Conservation (phyloP, 331 rosid genomes). For the Acacia pycnantha region DNA sequence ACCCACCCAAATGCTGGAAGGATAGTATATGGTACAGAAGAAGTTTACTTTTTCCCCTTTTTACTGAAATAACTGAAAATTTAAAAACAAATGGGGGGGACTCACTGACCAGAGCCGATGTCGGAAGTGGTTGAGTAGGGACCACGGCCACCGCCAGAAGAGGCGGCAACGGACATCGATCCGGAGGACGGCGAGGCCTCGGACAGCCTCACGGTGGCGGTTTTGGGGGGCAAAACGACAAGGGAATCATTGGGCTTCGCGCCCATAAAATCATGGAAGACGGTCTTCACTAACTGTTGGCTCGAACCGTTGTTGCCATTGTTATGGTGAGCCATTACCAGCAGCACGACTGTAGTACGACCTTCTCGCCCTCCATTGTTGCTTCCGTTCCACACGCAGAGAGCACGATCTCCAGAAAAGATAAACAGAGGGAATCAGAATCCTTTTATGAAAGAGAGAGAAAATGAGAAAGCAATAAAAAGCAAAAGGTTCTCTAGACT, state of each 20-base stretch:
- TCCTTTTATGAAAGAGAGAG: slow-evolving; percentile 25
- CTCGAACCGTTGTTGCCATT: slow-evolving; percentile 23
- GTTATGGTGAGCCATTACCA: slow-evolving; percentile 59
- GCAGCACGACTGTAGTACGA: slow-evolving; percentile 45
- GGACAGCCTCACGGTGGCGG: slow-evolving; percentile 51
- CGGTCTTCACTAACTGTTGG: slow-evolving; percentile 45
- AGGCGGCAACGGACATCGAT: slow-evolving; percentile 55
- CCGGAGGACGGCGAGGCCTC: slow-evolving; percentile 49
- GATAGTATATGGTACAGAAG: not conserved
- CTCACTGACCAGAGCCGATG: slow-evolving; percentile 72
- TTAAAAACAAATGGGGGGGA: slow-evolving; percentile 1
- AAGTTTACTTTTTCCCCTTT: not conserved
- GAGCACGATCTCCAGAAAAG: slow-evolving; percentile 57
- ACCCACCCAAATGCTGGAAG: not conserved
- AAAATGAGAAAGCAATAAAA: slow-evolving; percentile 41
- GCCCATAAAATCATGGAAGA: slow-evolving; percentile 90
- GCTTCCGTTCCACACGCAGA: not conserved
- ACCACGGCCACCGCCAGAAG: slow-evolving; percentile 64
- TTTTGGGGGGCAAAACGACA: slow-evolving; percentile 42
- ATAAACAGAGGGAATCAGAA: slow-evolving; percentile 28
- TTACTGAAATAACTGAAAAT: not conserved
- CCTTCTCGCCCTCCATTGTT: slow-evolving; percentile 38
- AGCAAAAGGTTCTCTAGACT: slow-evolving; percentile 56
- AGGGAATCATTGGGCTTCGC: slow-evolving; percentile 54
- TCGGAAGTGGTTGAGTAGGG: slow-evolving; percentile 86